These are phyloP conservation scores for Triadica sebifera DNA, from an alignment of 345 rosid genomes.

Conservation along the genomic window DNA sequence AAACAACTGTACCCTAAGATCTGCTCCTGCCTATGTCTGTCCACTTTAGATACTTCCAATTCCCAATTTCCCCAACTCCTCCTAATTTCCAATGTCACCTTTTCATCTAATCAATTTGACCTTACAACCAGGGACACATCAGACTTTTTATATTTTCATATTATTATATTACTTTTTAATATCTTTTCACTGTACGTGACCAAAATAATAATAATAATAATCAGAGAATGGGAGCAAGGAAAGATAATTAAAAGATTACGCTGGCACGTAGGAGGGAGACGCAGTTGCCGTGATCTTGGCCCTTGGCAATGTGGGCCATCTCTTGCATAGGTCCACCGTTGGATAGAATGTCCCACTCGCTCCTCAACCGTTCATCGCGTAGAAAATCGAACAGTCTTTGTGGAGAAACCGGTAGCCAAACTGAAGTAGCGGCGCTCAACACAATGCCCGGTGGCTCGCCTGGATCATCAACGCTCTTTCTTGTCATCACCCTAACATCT, in stretches of 20 bases:
- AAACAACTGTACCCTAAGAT: conserved; percentile 19
- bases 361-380: conserved; percentile 73
- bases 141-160: background rate
- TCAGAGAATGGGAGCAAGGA: background rate
- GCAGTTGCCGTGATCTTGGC: conserved; percentile 93
- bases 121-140: conserved; percentile 28
- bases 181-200: background rate
- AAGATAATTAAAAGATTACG: conserved; percentile 31
- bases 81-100: conserved; percentile 22
- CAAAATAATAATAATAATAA: no score
- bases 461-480: conserved; percentile 78
- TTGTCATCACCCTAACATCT: conserved; percentile 85
- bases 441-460: conserved; percentile 97
- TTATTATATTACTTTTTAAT: background rate
- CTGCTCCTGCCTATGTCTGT: conserved; percentile 20
- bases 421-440: conserved; percentile 87
- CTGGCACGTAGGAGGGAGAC: conserved; percentile 91
- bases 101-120: conserved; percentile 33
- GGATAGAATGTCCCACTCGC: conserved; percentile 98
- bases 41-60: conserved; percentile 40
- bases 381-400: conserved; percentile 77
- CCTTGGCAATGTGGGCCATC: conserved; percentile 93
- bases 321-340: conserved; percentile 97
- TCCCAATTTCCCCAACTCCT: conserved; percentile 34
- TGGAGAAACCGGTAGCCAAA: conserved; percentile 82